Evolutionary conservation across 192 early-diverging fungal genomes (phyloP), one percentile per base, ranked within the genome.

Genomic region (Backusella parvicylindrica): DNA sequence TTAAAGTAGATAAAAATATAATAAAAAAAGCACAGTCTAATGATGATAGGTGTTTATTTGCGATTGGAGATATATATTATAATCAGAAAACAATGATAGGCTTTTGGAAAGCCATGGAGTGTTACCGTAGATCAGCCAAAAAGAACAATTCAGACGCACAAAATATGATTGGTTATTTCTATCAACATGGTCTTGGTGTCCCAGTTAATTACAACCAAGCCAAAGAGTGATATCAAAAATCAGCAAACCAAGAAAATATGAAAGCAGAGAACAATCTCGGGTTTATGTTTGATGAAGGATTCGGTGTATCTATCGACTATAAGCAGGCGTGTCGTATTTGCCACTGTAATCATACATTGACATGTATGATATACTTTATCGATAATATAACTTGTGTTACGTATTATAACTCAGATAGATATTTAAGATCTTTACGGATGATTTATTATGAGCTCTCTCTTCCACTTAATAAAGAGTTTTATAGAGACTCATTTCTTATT

Each of bases 241-340:
- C 86, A 28, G 94, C 93, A 15, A 73, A 81, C 41, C 84, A 85
- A 47, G 93, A 92, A 8, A 91, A 93, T 74, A 89, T 91, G 7
- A 80, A 91, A 7, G 94, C 92, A 6, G 90, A 92, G 56, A 94
- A 93, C 75, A 90, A 89, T 64, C 84, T 96, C 8, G 94, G 93
- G 12, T 91, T 91, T 76, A 83, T 91, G 32, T 95, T 90, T 74
- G 92, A 93, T 69, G 90, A 94, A 83, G 94, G 93, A 7, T 79
- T 90, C n/a, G 94, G 92, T 2, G 78, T 86, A 12, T 75, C 80
- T 26, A 71, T 86, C 40, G 81, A 88, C 53, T 74, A 82, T 47
- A 74, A 84, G 56, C 77, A 86, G 5, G 83, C n/a, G n/a, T n/a
- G n/a, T n/a, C n/a, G n/a, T n/a, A n/a, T n/a, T n/a, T n/a, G n/a